Evolutionary conservation across 2,329 filamentous ascomycete species (phyloP).

Genomic region (Boeremia exigua): DNA sequence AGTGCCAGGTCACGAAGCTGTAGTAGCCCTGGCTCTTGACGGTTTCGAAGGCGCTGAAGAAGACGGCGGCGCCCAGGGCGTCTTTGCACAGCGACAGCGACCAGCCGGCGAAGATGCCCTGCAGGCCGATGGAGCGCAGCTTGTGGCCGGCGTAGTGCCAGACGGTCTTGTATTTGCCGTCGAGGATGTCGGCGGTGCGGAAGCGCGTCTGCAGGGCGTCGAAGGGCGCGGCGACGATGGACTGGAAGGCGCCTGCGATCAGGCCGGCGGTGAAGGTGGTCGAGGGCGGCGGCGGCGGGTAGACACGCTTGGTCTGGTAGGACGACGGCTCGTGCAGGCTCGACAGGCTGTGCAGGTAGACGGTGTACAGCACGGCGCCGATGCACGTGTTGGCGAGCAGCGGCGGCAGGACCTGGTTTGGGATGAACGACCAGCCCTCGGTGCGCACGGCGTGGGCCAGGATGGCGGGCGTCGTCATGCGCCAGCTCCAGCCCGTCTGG

Average conservation of each 20-base stretch:
- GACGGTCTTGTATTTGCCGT: constrained; percentile 69
- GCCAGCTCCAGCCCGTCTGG: constrained; percentile 62
- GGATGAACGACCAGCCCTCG: constrained; percentile 77
- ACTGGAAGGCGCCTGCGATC: constrained; percentile 72
- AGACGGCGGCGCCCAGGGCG: constrained; percentile 70
- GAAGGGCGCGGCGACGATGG: constrained; percentile 73
- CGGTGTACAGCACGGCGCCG: constrained; percentile 76
- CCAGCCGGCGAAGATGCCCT: constrained; percentile 78
- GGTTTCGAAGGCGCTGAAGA: constrained; percentile 78
- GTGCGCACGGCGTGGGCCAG: constrained; percentile 70
- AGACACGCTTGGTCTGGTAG: constrained; percentile 66
- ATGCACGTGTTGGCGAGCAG: constrained; percentile 76
- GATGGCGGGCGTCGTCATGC: constrained; percentile 72
- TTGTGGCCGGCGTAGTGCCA: constrained; percentile 73
- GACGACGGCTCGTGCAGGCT: constrained; percentile 70
- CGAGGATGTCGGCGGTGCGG: constrained; percentile 66
- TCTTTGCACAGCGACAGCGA: constrained; percentile 72
- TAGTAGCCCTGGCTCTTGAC: constrained; percentile 78
- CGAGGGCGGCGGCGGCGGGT: constrained; percentile 68
- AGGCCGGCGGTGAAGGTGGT: constrained; percentile 75
- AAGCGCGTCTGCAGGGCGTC: constrained; percentile 79
- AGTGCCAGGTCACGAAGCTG: constrained; percentile 72
- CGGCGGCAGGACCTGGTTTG: constrained; percentile 78
- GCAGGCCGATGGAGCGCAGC: constrained; percentile 72
- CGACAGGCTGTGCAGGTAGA: constrained; percentile 74